Evolutionary conservation across 108 stramenopile genomes (phyloP), one percentile per base, ranked within the genome.

Genomic region (Conticribra guillardii): DNA sequence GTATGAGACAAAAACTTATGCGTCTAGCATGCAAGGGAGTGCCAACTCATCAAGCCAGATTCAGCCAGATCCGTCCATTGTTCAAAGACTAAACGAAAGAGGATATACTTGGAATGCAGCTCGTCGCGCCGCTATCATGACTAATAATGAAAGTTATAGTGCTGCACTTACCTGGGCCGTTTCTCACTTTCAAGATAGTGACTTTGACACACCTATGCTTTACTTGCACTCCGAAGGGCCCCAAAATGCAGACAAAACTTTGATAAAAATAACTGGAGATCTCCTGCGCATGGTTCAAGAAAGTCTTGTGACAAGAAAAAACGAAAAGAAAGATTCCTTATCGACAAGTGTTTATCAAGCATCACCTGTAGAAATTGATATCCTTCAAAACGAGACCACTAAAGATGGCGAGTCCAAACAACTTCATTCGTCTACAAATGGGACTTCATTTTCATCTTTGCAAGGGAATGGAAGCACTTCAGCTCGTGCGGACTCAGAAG

Each of bases 81-180:
- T 81, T 0, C 62, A 60, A 19, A 56, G 72, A 48, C 76, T 88
- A 11, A 41, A 67, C 47, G 68, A 70, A n/a, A 74, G 84, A 47
- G 92, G 92, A 7, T 93, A 90, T 66, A 64, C 63, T 9, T 73
- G 74, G 33, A 89, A 89, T 75, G 90, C 81, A 21, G 84, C 93
- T 8, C 76, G 72, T 29, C 76, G 93, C 29, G 86, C 93, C 33
- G 83, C 81, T 21, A 74, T 79, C 2, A 82, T 76, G 76, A 89
- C 85, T 21, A 63, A 60, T 49, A 92, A 91, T 54, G 64, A 73
- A 26, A 69, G 85, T 22, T 84, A 82, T 51, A 72, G 79, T 23
- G 85, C 72, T 17, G 94, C 94, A 24, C 65, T 92, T 16, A 58
- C 72, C 3, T 95, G 94, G 94, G 90, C 89, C 28, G 88, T 92